Evolutionary conservation across 73 alveolate genomes (phyloP).

Genomic region (Blepharisma japonicum): DNA sequence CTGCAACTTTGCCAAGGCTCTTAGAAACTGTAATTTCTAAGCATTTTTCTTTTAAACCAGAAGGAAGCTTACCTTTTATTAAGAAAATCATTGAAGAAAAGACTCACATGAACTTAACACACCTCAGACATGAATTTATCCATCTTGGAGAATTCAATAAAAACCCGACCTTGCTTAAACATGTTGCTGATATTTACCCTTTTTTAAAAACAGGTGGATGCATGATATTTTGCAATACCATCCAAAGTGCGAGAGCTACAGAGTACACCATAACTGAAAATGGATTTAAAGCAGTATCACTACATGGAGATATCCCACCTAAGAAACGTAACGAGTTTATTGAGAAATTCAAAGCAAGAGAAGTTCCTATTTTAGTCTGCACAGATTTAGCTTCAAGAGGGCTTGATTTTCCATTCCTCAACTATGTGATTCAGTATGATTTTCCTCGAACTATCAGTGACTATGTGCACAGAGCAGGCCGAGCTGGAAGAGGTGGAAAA

Average conservation of each 20-base stretch:
- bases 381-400: constrained; percentile 93
- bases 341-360: constrained; percentile 55
- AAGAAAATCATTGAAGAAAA: constrained; percentile 42
- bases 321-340: constrained; percentile 53
- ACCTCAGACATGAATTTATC: constrained; percentile 67
- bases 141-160: constrained; percentile 59
- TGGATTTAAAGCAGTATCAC: constrained; percentile 54
- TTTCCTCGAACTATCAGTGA: constrained; percentile 56
- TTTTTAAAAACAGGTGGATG: constrained; percentile 48
- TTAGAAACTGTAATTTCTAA: constrained; percentile 36
- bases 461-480: constrained; percentile 90
- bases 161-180: constrained; percentile 37
- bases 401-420: constrained; percentile 62
- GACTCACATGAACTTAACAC: constrained; percentile 58
- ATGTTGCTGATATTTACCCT: constrained; percentile 62
- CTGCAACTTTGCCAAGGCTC: constrained; percentile 60
- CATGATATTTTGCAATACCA: constrained; percentile 70
- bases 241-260: constrained; percentile 75
- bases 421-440: constrained; percentile 65
- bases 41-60: constrained; percentile 35
- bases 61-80: neutral
- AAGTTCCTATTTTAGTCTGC: constrained; percentile 64
- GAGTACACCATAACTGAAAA: constrained; percentile 61
- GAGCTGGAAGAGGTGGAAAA: constrained; percentile 98
- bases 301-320: constrained; percentile 84